Percentiles rank a stretch among this genome's conserved stretches.
phyloP scores from a whole-genome alignment of 352 stramenopile species.

The Globisporangium lucens region DNA sequence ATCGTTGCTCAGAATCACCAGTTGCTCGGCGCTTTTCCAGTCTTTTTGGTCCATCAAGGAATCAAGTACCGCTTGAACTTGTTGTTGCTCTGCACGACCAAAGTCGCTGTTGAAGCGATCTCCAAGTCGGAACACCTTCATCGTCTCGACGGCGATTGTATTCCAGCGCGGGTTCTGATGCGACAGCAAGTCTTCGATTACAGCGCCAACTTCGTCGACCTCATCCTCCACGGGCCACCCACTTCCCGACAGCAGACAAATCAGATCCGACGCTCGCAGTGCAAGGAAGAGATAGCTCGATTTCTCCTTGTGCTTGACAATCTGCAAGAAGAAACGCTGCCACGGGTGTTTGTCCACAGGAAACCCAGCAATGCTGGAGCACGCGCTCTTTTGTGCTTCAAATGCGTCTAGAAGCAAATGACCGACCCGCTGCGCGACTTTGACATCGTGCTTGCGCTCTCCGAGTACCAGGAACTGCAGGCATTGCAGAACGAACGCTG shows the following conservation, averaged over 20 bases:
- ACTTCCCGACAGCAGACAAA: slow-evolving; percentile 4
- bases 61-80: slow-evolving; percentile 22
- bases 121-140: slow-evolving; percentile 33
- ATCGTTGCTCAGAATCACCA: slow-evolving; percentile 26
- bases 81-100: not conserved
- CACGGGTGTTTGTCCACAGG: not conserved
- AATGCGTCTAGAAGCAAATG: slow-evolving; percentile 64
- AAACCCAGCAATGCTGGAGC: not conserved
- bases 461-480: slow-evolving; percentile 20
- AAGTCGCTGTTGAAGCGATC: not conserved
- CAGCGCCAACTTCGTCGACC: slow-evolving; percentile 6
- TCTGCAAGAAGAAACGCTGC: slow-evolving; percentile 22
- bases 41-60: slow-evolving; percentile 35
- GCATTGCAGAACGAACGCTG: slow-evolving; percentile 21
- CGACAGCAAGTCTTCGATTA: slow-evolving; percentile 30
- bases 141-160: slow-evolving; percentile 42
- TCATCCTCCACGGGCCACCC: slow-evolving; percentile 4
- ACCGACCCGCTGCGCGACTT: slow-evolving; percentile 43
- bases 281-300: slow-evolving; percentile 52
- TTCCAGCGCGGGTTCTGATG: slow-evolving; percentile 35
- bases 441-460: slow-evolving; percentile 22
- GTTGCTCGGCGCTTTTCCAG: slow-evolving; percentile 45
- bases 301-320: slow-evolving; percentile 21
- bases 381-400: slow-evolving; percentile 18
- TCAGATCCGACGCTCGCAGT: slow-evolving; percentile 35